Evolutionary conservation across 179 eudicot species (phyloP), one percentile per base, ranked within the genome.

Genomic region (Patellifolia procumbens): DNA sequence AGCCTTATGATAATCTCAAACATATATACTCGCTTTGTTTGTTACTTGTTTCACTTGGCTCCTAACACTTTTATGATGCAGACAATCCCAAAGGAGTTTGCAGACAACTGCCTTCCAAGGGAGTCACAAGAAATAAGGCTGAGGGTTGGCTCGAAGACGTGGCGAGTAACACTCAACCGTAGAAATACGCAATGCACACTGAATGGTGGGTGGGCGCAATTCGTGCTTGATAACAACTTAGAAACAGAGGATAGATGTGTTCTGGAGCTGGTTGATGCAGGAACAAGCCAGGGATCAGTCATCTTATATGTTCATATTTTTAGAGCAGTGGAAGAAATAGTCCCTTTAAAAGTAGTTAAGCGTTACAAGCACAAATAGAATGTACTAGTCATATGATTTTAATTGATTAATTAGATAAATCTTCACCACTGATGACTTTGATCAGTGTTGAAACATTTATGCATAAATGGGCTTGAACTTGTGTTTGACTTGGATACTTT

Each of bases 141-240:
- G 78, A 53, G 62, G 37, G 72, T 75, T 26, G 72, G 63, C 37
- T 24, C 69, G 46, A 53, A 66, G 53, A 52, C 24, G 3, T 67
- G 79, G 79, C 15, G 5, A 26, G 73, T 76, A 28, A 9, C 9
- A 12, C 24, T 67, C 55, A 37, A 37, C 17, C 52, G 53, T 16
- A 13, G 78, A 64, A 65, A 52, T 17, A 24, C 22, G 7, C 78
- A 75, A 2, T 65, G 64, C 72, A 65, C 72, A 32, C 2, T 76
- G 43, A 55, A 17, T 9, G 55, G 16, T 0, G 73, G 79, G 20
- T 76, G 79, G 79, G 43, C 65, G 2, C 43, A 53, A 31, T 76
- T 76, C 53, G 79, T 67, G 73, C 65, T 76, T 55, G 73, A 76
- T 5, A 76, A 76, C 20, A 76, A 76, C 55, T 35, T 76, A 63